A percentile compares a stretch with the other conserved stretches of the same genome.
Conservation (phyloP, 2,329 filamentous ascomycete species). For the Stromatinia cepivora region DNA sequence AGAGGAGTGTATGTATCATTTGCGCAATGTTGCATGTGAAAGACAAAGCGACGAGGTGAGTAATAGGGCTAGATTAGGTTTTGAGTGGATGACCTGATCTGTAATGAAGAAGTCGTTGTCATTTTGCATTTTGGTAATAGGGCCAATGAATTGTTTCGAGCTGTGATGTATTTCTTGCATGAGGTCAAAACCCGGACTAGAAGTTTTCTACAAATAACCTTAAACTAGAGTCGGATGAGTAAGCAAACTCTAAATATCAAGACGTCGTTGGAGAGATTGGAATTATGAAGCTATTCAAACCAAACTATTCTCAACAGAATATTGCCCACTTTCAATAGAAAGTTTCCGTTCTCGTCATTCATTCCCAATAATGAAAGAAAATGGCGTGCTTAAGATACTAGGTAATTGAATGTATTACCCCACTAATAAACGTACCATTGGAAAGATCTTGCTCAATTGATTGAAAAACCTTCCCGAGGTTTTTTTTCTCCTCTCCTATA, state of each 20-base stretch:
- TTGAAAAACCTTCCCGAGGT: background rate
- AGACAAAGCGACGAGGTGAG: background rate
- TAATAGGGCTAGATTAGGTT: background rate
- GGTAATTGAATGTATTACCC: background rate
- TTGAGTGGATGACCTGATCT: background rate
- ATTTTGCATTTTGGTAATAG: too few species aligned
- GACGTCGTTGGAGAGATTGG: background rate
- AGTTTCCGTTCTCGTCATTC: background rate
- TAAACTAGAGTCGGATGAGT: background rate
- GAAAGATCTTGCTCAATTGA: background rate
- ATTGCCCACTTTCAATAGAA: background rate
- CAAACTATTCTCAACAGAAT: background rate
- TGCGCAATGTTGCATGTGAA: background rate
- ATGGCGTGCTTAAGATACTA: conserved; percentile 2
- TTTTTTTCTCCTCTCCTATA: background rate
- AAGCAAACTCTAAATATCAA: background rate
- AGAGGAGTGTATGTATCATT: background rate
- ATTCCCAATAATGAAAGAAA: background rate
- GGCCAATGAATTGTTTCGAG: background rate
- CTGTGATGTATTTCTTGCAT: background rate
- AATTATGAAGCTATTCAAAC: conserved; percentile 12
- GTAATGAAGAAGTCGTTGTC: too few species aligned
- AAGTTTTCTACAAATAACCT: background rate
- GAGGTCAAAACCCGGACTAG: background rate
- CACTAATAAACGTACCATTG: background rate